These are phyloP conservation scores for Aleurites moluccanus DNA, from an alignment of 441 rosid species.

Conservation along the genomic window DNA sequence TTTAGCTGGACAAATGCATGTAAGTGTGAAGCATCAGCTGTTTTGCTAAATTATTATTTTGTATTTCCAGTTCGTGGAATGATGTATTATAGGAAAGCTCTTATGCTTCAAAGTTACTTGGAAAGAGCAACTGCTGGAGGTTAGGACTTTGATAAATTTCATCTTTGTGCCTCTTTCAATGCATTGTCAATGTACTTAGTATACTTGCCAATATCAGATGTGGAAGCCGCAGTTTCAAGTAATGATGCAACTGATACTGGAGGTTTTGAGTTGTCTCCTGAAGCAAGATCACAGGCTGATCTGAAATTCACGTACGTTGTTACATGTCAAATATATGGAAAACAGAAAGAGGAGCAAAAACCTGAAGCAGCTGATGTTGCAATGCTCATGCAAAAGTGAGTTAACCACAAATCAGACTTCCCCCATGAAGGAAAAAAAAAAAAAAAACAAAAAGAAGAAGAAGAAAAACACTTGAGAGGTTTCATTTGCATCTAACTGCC, in stretches of 20 bases:
- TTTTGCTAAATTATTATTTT: slow-evolving; percentile 21
- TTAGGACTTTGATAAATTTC: slow-evolving; percentile 31
- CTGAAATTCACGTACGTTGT: slow-evolving; percentile 93
- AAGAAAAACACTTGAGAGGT: not conserved
- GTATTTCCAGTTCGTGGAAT: slow-evolving; percentile 90
- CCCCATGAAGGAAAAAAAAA: not conserved
- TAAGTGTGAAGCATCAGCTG: not conserved
- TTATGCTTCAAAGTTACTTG: slow-evolving; percentile 91
- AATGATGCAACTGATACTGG: slow-evolving; percentile 55
- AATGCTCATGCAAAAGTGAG: slow-evolving; percentile 86
- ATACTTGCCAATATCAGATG: slow-evolving; percentile 46
- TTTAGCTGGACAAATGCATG: slow-evolving; percentile 4
- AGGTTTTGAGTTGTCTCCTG: slow-evolving; percentile 94
- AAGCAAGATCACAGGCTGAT: slow-evolving; percentile 91
- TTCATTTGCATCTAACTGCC: not conserved
- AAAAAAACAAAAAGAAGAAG: no score
- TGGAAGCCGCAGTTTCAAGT: slow-evolving; percentile 57
- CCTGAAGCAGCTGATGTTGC: slow-evolving; percentile 97
- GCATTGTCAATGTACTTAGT: slow-evolving; percentile 25
- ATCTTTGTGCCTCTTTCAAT: slow-evolving; percentile 12
- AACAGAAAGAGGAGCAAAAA: slow-evolving; percentile 95
- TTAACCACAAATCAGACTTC: not conserved
- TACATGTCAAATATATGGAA: slow-evolving; percentile 98
- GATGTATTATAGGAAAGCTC: slow-evolving; percentile 99
- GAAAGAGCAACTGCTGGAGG: slow-evolving; percentile 78